phyloP scores from a whole-genome alignment of 2,329 filamentous ascomycete species.

The Falciphora oryzae region DNA sequence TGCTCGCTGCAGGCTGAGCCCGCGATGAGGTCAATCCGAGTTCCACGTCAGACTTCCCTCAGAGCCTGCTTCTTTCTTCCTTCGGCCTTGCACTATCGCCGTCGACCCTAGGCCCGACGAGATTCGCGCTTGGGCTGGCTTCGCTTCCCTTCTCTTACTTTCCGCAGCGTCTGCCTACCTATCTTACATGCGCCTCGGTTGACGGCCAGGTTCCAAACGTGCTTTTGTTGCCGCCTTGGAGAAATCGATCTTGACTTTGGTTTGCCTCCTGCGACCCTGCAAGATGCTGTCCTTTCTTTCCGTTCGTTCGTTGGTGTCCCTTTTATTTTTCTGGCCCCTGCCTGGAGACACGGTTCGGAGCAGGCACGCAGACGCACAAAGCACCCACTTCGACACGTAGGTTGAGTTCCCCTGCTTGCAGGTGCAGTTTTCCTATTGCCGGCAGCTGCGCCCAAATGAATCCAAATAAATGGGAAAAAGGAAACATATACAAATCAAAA shows the following conservation, averaged over 20 bases:
- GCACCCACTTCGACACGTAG: conserved; percentile 1
- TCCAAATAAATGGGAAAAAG: background rate
- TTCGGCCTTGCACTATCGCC: background rate
- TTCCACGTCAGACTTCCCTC: background rate
- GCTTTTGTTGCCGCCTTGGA: background rate
- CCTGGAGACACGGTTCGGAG: background rate
- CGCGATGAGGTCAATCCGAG: background rate
- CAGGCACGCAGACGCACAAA: background rate
- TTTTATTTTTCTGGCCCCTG: background rate
- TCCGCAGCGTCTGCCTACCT: background rate
- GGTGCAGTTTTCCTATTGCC: background rate
- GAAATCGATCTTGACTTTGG: background rate
- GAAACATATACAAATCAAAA: background rate
- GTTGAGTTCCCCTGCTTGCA: background rate
- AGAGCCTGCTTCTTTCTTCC: background rate
- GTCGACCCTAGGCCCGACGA: background rate
- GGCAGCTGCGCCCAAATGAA: background rate
- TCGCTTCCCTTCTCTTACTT: background rate
- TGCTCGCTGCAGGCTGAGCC: background rate
- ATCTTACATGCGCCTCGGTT: background rate
- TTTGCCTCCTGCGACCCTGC: background rate
- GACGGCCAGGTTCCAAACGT: background rate
- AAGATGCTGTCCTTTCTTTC: background rate
- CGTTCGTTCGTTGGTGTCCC: background rate
- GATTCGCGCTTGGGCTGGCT: background rate